Evolutionary conservation across 169 alveolate genomes (phyloP).

Genomic region (Cryptosporidium tyzzeri): DNA sequence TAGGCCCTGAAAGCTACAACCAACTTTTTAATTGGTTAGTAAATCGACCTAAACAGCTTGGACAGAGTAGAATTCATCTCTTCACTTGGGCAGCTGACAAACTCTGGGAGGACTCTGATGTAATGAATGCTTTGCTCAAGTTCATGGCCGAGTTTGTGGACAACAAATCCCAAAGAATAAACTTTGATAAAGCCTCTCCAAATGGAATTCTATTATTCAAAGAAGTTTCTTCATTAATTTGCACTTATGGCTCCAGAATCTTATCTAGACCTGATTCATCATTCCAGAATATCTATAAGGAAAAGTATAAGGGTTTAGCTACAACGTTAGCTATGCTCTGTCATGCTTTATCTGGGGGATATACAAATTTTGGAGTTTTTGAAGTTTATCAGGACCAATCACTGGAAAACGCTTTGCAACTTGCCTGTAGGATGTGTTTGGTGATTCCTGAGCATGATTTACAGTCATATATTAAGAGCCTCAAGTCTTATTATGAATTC

Average conservation of each 20-base stretch:
- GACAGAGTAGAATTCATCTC: slow-evolving; percentile 83
- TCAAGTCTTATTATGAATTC: slow-evolving; percentile 89
- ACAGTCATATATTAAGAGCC: slow-evolving; percentile 85
- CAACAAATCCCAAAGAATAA: slow-evolving; percentile 89
- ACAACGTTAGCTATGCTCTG: slow-evolving; percentile 88
- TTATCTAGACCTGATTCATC: slow-evolving; percentile 81
- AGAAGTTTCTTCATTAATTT: slow-evolving; percentile 88
- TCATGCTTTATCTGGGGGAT: slow-evolving; percentile 92
- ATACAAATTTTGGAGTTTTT: slow-evolving; percentile 92
- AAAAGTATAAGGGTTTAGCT: slow-evolving; percentile 92
- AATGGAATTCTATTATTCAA: slow-evolving; percentile 91
- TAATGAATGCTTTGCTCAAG: slow-evolving; percentile 91
- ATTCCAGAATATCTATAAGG: slow-evolving; percentile 87
- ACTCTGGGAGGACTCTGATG: slow-evolving; percentile 91
- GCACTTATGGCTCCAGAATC: slow-evolving; percentile 81
- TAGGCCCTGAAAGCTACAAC: slow-evolving; percentile 86
- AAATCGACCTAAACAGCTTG: slow-evolving; percentile 87
- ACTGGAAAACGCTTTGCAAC: slow-evolving; percentile 87
- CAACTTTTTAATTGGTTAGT: slow-evolving; percentile 91
- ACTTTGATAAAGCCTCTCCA: slow-evolving; percentile 92
- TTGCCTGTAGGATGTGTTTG: slow-evolving; percentile 90
- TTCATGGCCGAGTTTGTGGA: slow-evolving; percentile 89
- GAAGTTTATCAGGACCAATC: slow-evolving; percentile 92
- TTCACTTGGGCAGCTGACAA: slow-evolving; percentile 89
- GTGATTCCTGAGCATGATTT: slow-evolving; percentile 89